Percentiles rank a stretch among this genome's conserved stretches.
Evolutionary conservation across 2,329 filamentous ascomycete species (phyloP).

Genomic region (Calonectria fujianensis): DNA sequence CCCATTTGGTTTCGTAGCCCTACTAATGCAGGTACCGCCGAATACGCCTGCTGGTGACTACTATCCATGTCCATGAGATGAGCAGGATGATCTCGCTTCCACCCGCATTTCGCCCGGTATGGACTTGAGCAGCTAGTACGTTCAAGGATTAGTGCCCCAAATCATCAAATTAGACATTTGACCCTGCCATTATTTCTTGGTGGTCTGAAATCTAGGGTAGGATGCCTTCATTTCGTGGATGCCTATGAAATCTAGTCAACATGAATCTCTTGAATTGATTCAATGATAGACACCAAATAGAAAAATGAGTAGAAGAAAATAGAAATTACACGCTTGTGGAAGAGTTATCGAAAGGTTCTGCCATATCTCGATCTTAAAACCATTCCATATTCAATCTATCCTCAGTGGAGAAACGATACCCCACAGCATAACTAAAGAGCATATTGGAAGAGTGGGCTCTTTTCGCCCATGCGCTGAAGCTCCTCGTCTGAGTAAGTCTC

Average conservation of each 20-base stretch:
- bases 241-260: background rate
- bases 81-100: background rate
- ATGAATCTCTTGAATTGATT: background rate
- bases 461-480: conserved; percentile 57
- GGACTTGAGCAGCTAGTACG: background rate
- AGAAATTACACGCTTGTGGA: background rate
- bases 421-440: conserved; percentile 41
- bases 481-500: conserved; percentile 55
- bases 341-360: background rate
- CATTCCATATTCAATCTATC: too few species aligned
- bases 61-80: background rate
- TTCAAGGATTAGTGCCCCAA: background rate
- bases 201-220: background rate
- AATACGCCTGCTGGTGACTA: background rate
- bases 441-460: conserved; percentile 59
- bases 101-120: background rate
- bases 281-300: background rate
- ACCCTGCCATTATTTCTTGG: background rate
- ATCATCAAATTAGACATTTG: background rate
- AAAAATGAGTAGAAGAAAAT: background rate
- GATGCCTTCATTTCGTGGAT: background rate
- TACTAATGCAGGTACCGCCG: background rate
- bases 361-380: background rate
- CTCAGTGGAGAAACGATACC: too few species aligned
- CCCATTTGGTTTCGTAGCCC: background rate